Conservation (phyloP, 2,329 filamentous ascomycete species). For the Alternaria triticimaculans region DNA sequence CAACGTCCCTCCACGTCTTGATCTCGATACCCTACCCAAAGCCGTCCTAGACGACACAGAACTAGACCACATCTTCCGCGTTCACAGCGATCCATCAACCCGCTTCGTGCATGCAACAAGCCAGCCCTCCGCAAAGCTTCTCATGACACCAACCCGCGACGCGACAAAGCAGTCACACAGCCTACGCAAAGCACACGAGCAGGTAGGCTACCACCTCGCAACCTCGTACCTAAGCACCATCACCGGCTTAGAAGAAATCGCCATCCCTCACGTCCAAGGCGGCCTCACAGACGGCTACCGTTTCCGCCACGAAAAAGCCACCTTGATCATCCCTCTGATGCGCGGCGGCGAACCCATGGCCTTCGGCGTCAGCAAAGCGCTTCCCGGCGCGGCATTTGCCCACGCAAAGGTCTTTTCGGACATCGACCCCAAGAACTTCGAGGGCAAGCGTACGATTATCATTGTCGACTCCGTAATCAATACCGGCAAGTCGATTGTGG, state of each 20-base stretch:
- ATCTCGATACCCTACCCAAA: constrained; percentile 53
- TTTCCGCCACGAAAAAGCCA: constrained; percentile 56
- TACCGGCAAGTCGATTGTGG: constrained; percentile 58
- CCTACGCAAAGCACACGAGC: constrained; percentile 58
- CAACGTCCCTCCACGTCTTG: constrained; percentile 51
- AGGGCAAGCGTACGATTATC: constrained; percentile 52
- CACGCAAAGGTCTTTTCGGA: constrained; percentile 55
- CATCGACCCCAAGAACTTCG: constrained; percentile 53
- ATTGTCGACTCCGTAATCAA: constrained; percentile 70
- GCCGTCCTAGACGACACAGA: constrained; percentile 25
- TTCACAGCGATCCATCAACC: constrained; percentile 23
- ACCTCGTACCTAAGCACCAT: constrained; percentile 55
- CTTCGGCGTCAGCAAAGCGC: constrained; percentile 60
- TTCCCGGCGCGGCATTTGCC: constrained; percentile 61
- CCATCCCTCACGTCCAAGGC: constrained; percentile 52
- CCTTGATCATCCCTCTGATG: constrained; percentile 67
- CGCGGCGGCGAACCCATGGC: constrained; percentile 69
- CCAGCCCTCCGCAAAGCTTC: constrained; percentile 55
- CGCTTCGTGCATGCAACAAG: constrained; percentile 52
- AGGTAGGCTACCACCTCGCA: constrained; percentile 62
- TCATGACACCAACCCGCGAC: constrained; percentile 63
- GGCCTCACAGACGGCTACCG: not conserved
- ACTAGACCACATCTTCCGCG: constrained; percentile 7
- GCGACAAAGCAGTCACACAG: constrained; percentile 53
- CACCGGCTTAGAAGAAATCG: constrained; percentile 59